Base-by-base conservation (phyloP, 78 protist genomes). In the Dictyostelium intermedium region DNA sequence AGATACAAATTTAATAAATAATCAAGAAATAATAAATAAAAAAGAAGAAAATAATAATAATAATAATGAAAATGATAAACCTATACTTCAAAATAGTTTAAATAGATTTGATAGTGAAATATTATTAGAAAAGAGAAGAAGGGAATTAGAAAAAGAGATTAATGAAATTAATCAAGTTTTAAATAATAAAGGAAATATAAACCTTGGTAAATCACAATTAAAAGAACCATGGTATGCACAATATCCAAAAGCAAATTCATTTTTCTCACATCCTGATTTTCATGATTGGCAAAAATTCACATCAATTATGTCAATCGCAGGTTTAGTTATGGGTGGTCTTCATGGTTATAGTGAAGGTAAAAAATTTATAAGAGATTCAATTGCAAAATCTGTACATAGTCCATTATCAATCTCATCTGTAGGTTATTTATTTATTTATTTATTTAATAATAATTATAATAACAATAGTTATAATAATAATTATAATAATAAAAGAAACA, bases 281-380 rank as follows among this genome's bases (percentile, higher is more conserved):
- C 43, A 39, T 27, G 53, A 27, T 5, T 87, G 85, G 85, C 16
- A 56, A 32, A 43, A 34, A 27, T 23, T n/a, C 13, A 87, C 85
- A 1, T 56, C 76, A 8, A 6, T 79, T 0, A 87, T 87, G 84
- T 83, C 72, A 10, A 77, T 87, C 13, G 11, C 85, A n/a, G 93
- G 93, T 87, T 25, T 79, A 23, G 47, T 41, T 11, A 25, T 79
- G 50, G 93, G 93, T 87, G 93, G 93, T 87, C n/a, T 43, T 53
- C 82, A 60, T 45, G 93, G 93, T 30, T 87, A 79, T 45, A 43
- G 39, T 1, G 93, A 79, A 35, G 93, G 86, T 66, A 14, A 61
- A 41, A 27, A 77, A 16, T 25, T 27, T 20, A 60, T 87, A 14
- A 34, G 34, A 78, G 85, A 87, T 11, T 73, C 83, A 43, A 77